Base-by-base conservation (phyloP, 2,329 filamentous ascomycete species). In the Lecanicillium sp. region DNA sequence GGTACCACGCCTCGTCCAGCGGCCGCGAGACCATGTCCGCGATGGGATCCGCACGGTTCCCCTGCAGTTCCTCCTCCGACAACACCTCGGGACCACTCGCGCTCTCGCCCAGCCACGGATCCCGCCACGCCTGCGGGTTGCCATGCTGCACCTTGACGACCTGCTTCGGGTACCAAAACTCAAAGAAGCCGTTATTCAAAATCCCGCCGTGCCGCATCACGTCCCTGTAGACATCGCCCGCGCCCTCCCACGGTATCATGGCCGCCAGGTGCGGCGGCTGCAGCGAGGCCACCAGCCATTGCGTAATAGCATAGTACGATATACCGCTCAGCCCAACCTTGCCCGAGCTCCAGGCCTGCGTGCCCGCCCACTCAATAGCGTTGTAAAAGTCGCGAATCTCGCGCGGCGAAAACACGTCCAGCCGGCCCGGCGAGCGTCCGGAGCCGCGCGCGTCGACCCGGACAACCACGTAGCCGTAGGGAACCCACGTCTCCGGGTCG, bases 111-210 rank as follows among this genome's bases (percentile, higher is more conserved):
- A 0, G 68, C 53, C 0, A 81, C 56, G 43, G 77, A 66, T 2
- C 78, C 78, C 45, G 81, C 78, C 18, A 79, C 61, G 0, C 76
- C 79, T 37, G 70, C 72, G 48, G 64, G 9, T 64, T 64, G 1
- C 81, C 81, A 44, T 86, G 86, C 54, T 87, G 82, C 49, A 84
- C 85, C 0, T 66, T 65, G 7, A 82, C 61, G 6, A 84, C 77
- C 51, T 83, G 79, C 0, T 77, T 66, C 49, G 81, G 69, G 78
- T 78, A 83, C 79, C 79, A 84, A 49, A 80, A 75, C 11, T 59
- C 51, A 48, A 82, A 80, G 48, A 79, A 79, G 0, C 51, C 54
- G 46, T 79, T 71, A 0, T 73, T 74, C 2, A 79, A 52, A 33
- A 81, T 81, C 0, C 77, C 77, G 1, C 77, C 77, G 41, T 81